phyloP scores from a whole-genome alignment of 78 protist genomes.

The Dictyostelium capitatum region DNA sequence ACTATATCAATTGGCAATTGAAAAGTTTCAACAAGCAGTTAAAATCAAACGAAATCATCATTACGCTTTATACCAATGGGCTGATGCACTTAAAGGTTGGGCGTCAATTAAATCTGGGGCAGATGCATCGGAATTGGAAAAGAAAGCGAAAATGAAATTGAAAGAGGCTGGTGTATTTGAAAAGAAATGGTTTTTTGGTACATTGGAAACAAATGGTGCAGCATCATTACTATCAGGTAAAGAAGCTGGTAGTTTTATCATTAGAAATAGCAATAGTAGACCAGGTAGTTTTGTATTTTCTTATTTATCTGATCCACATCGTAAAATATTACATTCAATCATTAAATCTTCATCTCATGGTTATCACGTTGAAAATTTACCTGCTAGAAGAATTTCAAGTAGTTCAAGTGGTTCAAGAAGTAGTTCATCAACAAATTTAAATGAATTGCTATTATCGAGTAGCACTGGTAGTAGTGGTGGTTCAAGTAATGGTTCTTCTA shows the following conservation, averaged over 20 bases:
- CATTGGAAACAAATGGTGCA: conserved; percentile 76
- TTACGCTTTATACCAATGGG: conserved; percentile 74
- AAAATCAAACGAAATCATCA: conserved; percentile 51
- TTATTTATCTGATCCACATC: conserved; percentile 50
- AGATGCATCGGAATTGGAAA: not conserved
- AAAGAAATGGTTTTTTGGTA: conserved; percentile 80
- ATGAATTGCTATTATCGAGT: not conserved
- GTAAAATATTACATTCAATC: conserved; percentile 51
- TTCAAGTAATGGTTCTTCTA: not conserved
- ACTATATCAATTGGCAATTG: conserved; percentile 35
- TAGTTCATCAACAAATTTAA: not conserved
- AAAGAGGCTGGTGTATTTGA: conserved; percentile 70
- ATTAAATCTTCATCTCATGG: conserved; percentile 63
- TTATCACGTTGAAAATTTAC: conserved; percentile 55
- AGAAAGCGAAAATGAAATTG: conserved; percentile 37
- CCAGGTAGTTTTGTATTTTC: conserved; percentile 78
- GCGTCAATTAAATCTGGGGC: conserved; percentile 24
- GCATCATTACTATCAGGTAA: conserved; percentile 34
- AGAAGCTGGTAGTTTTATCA: conserved; percentile 64
- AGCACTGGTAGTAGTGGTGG: no score
- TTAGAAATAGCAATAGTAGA: conserved; percentile 64
- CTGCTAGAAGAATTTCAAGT: conserved; percentile 20
- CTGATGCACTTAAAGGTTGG: conserved; percentile 57
- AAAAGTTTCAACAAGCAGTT: conserved; percentile 61
- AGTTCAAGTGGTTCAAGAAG: not conserved